Percentiles rank a stretch among this genome's conserved stretches.
Conservation (phyloP, 148 eudicot genomes). For the Nyssa sinensis region DNA sequence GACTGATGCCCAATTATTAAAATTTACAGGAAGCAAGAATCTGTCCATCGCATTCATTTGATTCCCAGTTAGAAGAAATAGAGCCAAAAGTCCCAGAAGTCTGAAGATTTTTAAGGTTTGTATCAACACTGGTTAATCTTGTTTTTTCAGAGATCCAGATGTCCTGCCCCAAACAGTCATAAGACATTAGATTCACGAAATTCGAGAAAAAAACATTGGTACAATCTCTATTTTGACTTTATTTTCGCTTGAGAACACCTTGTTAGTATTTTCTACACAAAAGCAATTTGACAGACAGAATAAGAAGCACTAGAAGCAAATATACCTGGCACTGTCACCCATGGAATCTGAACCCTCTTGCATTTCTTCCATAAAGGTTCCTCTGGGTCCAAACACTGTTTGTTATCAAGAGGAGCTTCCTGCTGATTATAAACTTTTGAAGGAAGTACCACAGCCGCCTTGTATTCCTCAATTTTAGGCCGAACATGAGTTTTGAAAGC, state of each 20-base stretch:
- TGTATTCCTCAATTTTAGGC: slow-evolving; percentile 61
- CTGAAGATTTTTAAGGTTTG: too few species aligned
- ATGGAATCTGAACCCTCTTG: slow-evolving; percentile 65
- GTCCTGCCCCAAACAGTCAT: too few species aligned
- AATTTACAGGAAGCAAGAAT: too few species aligned
- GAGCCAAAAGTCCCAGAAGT: too few species aligned
- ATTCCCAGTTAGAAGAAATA: too few species aligned
- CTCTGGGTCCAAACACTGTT: slow-evolving; percentile 25
- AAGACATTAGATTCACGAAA: too few species aligned
- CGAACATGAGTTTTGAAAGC: slow-evolving; percentile 47
- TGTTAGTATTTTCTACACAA: slow-evolving; percentile 21
- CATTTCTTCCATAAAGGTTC: slow-evolving; percentile 59
- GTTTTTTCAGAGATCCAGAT: too few species aligned
- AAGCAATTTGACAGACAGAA: slow-evolving; percentile 27
- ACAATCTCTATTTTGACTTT: too few species aligned
- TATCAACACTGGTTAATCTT: too few species aligned
- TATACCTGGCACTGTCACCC: slow-evolving; percentile 91
- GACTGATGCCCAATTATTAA: too few species aligned
- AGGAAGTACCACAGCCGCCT: slow-evolving; percentile 42
- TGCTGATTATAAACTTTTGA: slow-evolving; percentile 32
- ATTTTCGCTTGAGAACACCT: neutral
- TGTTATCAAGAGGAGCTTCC: slow-evolving; percentile 40
- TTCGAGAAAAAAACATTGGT: too few species aligned
- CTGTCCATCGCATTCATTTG: too few species aligned
- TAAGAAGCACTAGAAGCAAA: slow-evolving; percentile 25